Conservation (phyloP, 345 rosid genomes). For the Citrus australasica region DNA sequence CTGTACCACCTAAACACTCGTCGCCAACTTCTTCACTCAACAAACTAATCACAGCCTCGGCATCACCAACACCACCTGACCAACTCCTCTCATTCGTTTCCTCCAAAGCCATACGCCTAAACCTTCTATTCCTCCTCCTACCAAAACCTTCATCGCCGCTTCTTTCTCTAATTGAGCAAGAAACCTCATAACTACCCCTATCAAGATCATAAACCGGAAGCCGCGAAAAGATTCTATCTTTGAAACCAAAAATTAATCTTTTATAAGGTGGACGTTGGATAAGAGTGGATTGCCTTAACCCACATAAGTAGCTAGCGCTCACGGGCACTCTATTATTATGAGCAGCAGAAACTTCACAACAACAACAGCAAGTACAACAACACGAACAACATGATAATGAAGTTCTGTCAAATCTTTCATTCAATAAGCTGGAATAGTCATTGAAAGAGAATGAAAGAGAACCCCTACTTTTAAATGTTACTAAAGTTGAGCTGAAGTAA, state of each 20-base stretch:
- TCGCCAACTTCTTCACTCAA: slow-evolving; percentile 63
- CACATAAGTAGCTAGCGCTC: slow-evolving; percentile 48
- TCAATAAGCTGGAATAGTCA: slow-evolving; percentile 43
- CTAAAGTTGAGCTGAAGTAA: slow-evolving; percentile 41
- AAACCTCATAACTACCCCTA: slow-evolving; percentile 38
- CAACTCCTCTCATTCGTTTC: slow-evolving; percentile 24
- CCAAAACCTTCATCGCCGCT: slow-evolving; percentile 23
- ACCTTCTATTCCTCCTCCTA: slow-evolving; percentile 36
- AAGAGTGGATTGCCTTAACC: slow-evolving; percentile 67
- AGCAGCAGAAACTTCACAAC: slow-evolving; percentile 32
- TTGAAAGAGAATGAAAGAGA: slow-evolving; percentile 45
- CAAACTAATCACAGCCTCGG: slow-evolving; percentile 69
- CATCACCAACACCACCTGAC: slow-evolving; percentile 47
- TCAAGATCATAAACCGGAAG: slow-evolving; percentile 34
- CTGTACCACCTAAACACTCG: slow-evolving; percentile 29
- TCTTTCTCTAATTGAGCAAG: slow-evolving; percentile 29
- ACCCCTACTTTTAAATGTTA: slow-evolving; percentile 44
- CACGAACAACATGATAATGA: slow-evolving; percentile 32
- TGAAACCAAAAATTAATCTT: slow-evolving; percentile 45
- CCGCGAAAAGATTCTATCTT: slow-evolving; percentile 24
- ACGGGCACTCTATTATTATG: slow-evolving; percentile 25
- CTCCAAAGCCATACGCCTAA: slow-evolving; percentile 34
- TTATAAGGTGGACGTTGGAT: slow-evolving; percentile 59
- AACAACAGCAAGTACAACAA: slow-evolving; percentile 32
- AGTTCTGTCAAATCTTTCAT: slow-evolving; percentile 44